Evolutionary conservation across 106 monocot species (phyloP), one percentile per base, ranked within the genome.

Genomic region (Dioscorea alata): DNA sequence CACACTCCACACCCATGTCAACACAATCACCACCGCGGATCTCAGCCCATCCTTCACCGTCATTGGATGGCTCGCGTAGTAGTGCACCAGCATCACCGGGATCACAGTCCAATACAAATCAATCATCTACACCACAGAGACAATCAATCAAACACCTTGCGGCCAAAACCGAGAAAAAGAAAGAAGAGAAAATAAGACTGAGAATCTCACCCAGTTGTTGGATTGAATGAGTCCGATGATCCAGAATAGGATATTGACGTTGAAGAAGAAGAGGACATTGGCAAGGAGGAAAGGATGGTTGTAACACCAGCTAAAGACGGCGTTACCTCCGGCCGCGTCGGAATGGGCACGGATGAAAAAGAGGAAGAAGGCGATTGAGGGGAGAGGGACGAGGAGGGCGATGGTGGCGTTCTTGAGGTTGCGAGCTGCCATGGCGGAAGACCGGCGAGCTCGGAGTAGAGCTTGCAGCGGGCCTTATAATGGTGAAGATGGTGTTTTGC

Each of bases 101-200:
- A 92, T 92, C 61, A 97, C 82, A 4, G 96, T 97, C 96, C 96
- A 97, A 72, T 97, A 97, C 60, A 92, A 66, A 59, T 97, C 96
- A 21, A 97, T 97, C 82, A 96, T 65, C 91, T 91, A 83, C 72
- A 79, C 17, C 42, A 4, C 63, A 54, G 19, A 19, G 19, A 54
- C 15, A 23, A 50, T 31, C 52, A 50, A 25, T 58, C 13, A 42
- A 42, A 42, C 23, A 28, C 28, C 50, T 48, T 42, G 17, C 4
- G 13, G 25, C 32, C 50, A 13, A 22, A 50, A 34, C 49, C 32
- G 48, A 50, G 19, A 49, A 10, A 16, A 59, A 60, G 6, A 23
- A 42, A 61, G 33, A 33, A 60, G 6, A 34, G 22, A 7, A 63
- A 25, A n/a, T 4, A n/a, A 24, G 57, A 9, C 33, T 2, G 24